Conservation (phyloP, 2,329 filamentous ascomycete species). For the Cadophora luteo-olivacea region DNA sequence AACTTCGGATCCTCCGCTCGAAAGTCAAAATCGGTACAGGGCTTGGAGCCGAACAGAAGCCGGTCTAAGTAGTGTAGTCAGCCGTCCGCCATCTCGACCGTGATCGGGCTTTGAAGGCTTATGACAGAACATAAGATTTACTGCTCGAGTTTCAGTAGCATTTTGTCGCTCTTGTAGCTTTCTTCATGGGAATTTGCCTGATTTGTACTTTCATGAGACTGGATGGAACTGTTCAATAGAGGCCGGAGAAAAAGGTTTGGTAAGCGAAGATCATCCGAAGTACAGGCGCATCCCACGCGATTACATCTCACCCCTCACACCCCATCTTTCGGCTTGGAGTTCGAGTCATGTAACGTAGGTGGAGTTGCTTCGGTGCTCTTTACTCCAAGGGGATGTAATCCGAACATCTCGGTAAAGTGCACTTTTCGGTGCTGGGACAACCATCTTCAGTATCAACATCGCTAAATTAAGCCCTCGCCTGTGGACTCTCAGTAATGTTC, state of each 20-base stretch:
- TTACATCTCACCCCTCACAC: not conserved
- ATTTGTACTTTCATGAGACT: not conserved
- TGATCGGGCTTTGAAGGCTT: not conserved
- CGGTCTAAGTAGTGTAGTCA: not conserved
- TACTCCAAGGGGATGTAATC: not conserved
- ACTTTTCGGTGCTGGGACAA: slow-evolving; percentile 3
- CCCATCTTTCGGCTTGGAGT: not conserved
- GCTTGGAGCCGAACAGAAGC: not conserved
- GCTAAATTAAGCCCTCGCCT: not conserved
- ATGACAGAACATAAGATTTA: not conserved
- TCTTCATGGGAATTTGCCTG: not conserved
- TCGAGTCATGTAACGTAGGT: not conserved
- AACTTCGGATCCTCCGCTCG: not conserved
- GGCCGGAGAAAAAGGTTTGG: not conserved
- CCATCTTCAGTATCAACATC: not conserved
- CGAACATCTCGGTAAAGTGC: not conserved
- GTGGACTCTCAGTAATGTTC: not conserved
- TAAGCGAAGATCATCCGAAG: slow-evolving; percentile 10
- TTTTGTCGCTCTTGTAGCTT: no score
- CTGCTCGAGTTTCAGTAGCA: not conserved
- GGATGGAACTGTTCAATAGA: not conserved
- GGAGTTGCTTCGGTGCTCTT: not conserved
- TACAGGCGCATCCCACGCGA: not conserved
- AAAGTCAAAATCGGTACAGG: slow-evolving; percentile 5
- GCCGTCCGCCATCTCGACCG: not conserved